These are phyloP conservation scores for Musa schizocarpa DNA, from an alignment of 176 grass and related monocot species.

Conservation along the genomic window DNA sequence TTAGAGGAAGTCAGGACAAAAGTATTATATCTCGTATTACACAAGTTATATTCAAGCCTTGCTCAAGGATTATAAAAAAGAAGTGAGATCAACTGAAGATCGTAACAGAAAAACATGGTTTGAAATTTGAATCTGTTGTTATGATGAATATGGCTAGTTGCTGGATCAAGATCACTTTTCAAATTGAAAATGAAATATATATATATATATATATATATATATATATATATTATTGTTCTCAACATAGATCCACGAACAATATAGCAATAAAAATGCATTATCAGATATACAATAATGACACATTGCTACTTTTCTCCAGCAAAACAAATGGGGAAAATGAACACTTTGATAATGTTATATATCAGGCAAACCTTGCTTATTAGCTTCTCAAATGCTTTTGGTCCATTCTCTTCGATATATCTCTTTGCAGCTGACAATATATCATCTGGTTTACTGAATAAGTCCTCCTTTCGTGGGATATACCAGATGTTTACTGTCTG, in stretches of 20 bases:
- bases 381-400: constrained; percentile 78
- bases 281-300: neutral
- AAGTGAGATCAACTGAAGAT: too few relatives aligned
- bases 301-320: neutral
- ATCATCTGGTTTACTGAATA: constrained; percentile 62
- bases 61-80: too few relatives aligned
- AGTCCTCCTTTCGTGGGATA: constrained; percentile 54
- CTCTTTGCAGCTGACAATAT: constrained; percentile 70
- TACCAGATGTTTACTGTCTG: constrained; percentile 88
- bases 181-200: too few relatives aligned
- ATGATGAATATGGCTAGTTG: too few relatives aligned
- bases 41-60: too few relatives aligned
- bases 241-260: neutral
- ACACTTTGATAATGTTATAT: constrained; percentile 14
- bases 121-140: too few relatives aligned
- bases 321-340: constrained; percentile 1
- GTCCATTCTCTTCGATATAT: constrained; percentile 87
- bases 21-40: too few relatives aligned
- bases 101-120: too few relatives aligned
- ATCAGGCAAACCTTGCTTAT: constrained; percentile 68
- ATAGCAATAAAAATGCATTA: neutral
- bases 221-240: too few relatives aligned
- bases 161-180: too few relatives aligned
- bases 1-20: too few relatives aligned
- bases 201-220: too few relatives aligned